These are phyloP conservation scores for Chrysoporthe cubensis DNA, from an alignment of 2,329 filamentous ascomycete genomes.

Conservation along the genomic window DNA sequence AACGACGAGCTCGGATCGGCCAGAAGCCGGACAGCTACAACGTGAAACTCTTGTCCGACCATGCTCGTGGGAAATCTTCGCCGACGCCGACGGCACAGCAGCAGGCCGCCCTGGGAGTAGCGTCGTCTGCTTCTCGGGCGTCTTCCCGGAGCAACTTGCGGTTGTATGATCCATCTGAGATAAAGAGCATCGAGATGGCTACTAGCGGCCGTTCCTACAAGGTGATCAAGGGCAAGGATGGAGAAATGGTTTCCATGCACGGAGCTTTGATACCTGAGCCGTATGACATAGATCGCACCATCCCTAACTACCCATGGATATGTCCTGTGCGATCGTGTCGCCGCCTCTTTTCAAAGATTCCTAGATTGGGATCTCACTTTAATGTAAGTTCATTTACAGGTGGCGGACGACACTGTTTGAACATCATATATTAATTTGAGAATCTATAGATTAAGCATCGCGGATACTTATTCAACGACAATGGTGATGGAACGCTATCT, in stretches of 20 bases:
- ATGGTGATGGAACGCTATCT: slow-evolving; percentile 28
- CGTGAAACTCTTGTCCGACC: slow-evolving; percentile 17
- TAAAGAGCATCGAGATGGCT: not conserved
- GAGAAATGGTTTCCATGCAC: too few species aligned
- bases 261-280: too few species aligned
- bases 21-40: slow-evolving; percentile 21
- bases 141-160: too few species aligned
- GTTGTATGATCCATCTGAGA: not conserved
- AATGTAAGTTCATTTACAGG: slow-evolving; percentile 1
- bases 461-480: slow-evolving; percentile 27
- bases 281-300: too few species aligned
- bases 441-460: slow-evolving; percentile 15
- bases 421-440: not conserved
- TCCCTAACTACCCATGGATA: too few species aligned
- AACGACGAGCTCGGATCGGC: slow-evolving; percentile 1
- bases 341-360: slow-evolving; percentile 21
- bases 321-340: too few species aligned
- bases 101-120: not conserved
- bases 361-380: slow-evolving; percentile 33
- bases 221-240: too few species aligned
- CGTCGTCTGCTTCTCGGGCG: too few species aligned
- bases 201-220: too few species aligned
- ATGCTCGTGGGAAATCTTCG: slow-evolving; percentile 5
- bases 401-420: not conserved
- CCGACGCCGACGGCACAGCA: not conserved